These are phyloP conservation scores for Aspergillus fumigatus DNA, from an alignment of 2,329 filamentous ascomycete genomes.

Conservation along the genomic window DNA sequence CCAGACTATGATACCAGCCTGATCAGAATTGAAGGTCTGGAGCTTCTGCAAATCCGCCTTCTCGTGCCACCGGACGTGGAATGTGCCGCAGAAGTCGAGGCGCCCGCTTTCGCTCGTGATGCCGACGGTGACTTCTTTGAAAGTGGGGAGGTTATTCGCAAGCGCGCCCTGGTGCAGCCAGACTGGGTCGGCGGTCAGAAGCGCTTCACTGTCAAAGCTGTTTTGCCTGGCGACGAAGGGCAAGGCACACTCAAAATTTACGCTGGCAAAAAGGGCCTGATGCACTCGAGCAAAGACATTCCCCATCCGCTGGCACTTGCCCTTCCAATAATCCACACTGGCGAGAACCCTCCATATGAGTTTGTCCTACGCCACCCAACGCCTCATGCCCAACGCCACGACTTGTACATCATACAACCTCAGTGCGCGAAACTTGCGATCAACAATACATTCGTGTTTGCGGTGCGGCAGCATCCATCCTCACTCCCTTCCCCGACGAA, in stretches of 20 bases:
- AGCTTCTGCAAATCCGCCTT: constrained; percentile 87
- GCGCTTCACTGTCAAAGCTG: constrained; percentile 86
- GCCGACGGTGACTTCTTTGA: constrained; percentile 90
- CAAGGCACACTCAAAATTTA: constrained; percentile 85
- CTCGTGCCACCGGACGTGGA: constrained; percentile 86
- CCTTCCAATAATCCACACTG: constrained; percentile 83
- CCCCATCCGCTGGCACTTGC: constrained; percentile 86
- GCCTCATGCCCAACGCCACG: constrained; percentile 93
- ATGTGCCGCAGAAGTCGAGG: constrained; percentile 86
- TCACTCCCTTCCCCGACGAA: constrained; percentile 43
- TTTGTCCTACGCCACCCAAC: constrained; percentile 92
- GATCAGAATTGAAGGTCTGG: constrained; percentile 80
- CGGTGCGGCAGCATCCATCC: constrained; percentile 86
- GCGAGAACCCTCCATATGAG: constrained; percentile 89
- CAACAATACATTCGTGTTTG: constrained; percentile 98
- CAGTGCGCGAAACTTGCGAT: constrained; percentile 83
- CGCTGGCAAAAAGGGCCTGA: constrained; percentile 87
- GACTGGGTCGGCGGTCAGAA: constrained; percentile 88
- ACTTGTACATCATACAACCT: constrained; percentile 93
- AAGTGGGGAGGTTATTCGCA: constrained; percentile 78
- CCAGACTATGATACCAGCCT: constrained; percentile 87
- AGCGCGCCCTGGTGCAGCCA: constrained; percentile 82
- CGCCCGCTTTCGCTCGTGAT: constrained; percentile 73
- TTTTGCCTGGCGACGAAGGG: constrained; percentile 87
- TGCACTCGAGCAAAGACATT: constrained; percentile 97